phyloP scores from a whole-genome alignment of 2,329 filamentous ascomycete species.

The Cercospora sp. region DNA sequence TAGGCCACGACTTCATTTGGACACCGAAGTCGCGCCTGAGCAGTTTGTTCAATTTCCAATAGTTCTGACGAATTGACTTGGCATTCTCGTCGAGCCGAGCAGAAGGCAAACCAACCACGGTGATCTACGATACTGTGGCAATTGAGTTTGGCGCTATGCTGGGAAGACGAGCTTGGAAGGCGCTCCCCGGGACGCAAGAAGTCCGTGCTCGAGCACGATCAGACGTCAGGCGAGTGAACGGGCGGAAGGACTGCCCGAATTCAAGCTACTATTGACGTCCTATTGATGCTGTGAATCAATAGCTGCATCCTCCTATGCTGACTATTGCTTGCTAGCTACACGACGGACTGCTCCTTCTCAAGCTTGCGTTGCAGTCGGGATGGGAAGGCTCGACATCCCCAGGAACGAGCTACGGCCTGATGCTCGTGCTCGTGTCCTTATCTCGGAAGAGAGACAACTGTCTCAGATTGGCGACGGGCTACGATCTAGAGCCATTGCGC shows the following conservation, averaged over 20 bases:
- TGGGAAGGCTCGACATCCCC: not conserved
- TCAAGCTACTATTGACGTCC: not conserved
- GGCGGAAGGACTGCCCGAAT: not conserved
- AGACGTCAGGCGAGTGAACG: not conserved
- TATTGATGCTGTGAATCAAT: not conserved
- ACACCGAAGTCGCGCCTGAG: not conserved
- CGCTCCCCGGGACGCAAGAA: not conserved
- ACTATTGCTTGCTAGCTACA: not conserved
- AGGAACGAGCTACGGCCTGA: not conserved
- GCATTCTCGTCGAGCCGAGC: not conserved
- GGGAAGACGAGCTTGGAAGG: not conserved
- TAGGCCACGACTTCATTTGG: not conserved
- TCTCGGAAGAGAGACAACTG: not conserved
- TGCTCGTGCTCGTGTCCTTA: not conserved
- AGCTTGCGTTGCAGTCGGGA: not conserved
- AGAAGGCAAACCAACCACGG: not conserved
- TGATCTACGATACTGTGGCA: not conserved
- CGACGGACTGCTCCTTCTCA: not conserved
- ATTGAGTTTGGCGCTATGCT: slow-evolving; percentile 1
- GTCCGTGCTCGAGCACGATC: not conserved
- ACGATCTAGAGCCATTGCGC: not conserved
- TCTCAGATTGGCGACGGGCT: not conserved
- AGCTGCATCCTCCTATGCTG: not conserved
- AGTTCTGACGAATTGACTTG: not conserved
- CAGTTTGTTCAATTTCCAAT: not conserved